Evolutionary conservation across 176 grass and related monocot species (phyloP), one percentile per base, ranked within the genome.

Genomic region (Carex cristatella): DNA sequence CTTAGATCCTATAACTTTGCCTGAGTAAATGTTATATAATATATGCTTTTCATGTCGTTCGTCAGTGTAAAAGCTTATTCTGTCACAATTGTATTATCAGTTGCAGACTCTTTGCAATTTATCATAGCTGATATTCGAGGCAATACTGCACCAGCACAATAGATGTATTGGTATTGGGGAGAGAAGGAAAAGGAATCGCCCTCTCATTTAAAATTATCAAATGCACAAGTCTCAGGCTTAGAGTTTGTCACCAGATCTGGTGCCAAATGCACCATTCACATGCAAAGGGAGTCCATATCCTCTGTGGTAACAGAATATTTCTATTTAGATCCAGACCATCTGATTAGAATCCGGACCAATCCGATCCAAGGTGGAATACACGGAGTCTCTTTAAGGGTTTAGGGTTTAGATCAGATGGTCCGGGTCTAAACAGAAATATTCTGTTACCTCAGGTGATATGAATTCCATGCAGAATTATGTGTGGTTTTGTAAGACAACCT

Each of bases 1-100:
- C 88, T 89, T 99, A 9, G 91, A 94, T 58, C 86, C 96, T 3
- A 88, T 98, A 92, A 95, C 92, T 40, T 61, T 98, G 59, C 48
- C 87, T 1, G 88, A 87, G 40, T 91, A 90, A 88, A 92, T 86
- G 53, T 64, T 53, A 83, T 82, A 61, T 11, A 83, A 83, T 83
- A 10, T 40, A 51, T 68, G 48, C 15, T 83, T 66, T 27, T 42
- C n/a, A 14, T 65, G 80, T 48, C 49, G 7, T 66, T 14, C 51
- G 19, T 63, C 4, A 46, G 35, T 65, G 42, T 81, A 42, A 65
- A 59, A 48, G 80, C 44, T 13, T 46, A 44, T 51, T 82, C 42
- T 48, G 60, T 46, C 7, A 64, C 15, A 66, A 53, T 63, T 64
- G 19, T 30, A 82, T 65, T 64, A 82, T 82, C 38, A 66, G n/a